Evolutionary conservation across 192 early-diverging fungal genomes (phyloP).

Genomic region (Coemansia sp.): DNA sequence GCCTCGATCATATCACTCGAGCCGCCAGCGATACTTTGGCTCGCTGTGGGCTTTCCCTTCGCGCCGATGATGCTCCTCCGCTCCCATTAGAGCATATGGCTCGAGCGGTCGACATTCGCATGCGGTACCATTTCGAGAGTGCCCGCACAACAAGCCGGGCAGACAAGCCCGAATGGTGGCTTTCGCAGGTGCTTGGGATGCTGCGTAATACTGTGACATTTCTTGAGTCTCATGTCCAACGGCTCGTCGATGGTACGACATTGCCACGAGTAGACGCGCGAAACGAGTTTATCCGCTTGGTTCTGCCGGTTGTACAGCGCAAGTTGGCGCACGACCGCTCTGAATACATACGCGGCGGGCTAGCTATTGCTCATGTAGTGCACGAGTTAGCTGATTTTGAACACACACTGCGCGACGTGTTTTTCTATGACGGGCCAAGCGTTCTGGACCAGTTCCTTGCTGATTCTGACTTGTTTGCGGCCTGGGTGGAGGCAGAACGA

Average conservation of each 20-base stretch:
- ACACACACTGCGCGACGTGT: slow-evolving; percentile 61
- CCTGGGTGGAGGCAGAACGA: slow-evolving; percentile 71
- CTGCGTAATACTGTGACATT: slow-evolving; percentile 65
- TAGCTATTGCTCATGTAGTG: slow-evolving; percentile 64
- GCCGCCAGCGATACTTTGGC: slow-evolving; percentile 12
- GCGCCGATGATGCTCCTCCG: slow-evolving; percentile 18
- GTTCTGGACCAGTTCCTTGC: slow-evolving; percentile 56
- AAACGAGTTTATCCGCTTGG: slow-evolving; percentile 65
- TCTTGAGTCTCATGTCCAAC: slow-evolving; percentile 61
- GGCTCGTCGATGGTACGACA: slow-evolving; percentile 55
- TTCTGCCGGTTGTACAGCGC: slow-evolving; percentile 56
- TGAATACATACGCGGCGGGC: slow-evolving; percentile 55
- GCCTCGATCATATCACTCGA: slow-evolving; percentile 28
- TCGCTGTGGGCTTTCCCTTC: slow-evolving; percentile 7
- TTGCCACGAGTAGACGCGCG: slow-evolving; percentile 55
- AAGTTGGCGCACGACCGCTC: slow-evolving; percentile 60
- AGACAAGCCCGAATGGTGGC: slow-evolving; percentile 83
- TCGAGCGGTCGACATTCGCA: slow-evolving; percentile 60
- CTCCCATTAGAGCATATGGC: slow-evolving; percentile 57
- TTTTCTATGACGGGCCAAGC: slow-evolving; percentile 47
- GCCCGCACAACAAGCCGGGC: slow-evolving; percentile 66
- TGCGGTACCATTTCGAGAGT: slow-evolving; percentile 74
- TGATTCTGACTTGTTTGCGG: slow-evolving; percentile 58
- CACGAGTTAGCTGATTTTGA: slow-evolving; percentile 68
- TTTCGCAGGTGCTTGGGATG: slow-evolving; percentile 58